Conservation (phyloP, 2,329 filamentous ascomycete species). For the Aspergillus fumigatiaffinis region DNA sequence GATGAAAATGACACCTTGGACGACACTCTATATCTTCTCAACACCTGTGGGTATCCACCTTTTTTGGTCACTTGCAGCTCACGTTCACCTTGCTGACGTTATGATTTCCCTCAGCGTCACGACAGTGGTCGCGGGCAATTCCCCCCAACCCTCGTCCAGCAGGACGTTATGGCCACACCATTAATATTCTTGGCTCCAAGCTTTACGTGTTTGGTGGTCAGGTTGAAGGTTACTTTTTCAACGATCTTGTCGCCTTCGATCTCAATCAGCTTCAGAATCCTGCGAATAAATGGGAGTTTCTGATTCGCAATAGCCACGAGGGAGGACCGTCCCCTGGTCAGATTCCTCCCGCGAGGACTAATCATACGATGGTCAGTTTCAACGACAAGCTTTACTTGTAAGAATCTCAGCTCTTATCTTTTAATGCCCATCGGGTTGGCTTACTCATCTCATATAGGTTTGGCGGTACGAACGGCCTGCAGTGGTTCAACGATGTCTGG, state of each 20-base stretch:
- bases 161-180: slow-evolving; percentile 89
- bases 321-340: slow-evolving; percentile 56
- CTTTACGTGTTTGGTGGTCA: slow-evolving; percentile 98
- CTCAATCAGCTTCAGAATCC: slow-evolving; percentile 90
- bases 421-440: not conserved
- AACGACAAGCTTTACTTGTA: slow-evolving; percentile 93
- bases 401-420: slow-evolving; percentile 35
- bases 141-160: slow-evolving; percentile 81
- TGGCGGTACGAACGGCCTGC: slow-evolving; percentile 89
- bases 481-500: slow-evolving; percentile 99
- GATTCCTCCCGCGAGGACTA: slow-evolving; percentile 84
- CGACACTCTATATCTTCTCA: slow-evolving; percentile 92
- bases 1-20: slow-evolving; percentile 88
- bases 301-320: slow-evolving; percentile 69
- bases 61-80: slow-evolving; percentile 10
- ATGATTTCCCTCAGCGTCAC: slow-evolving; percentile 63
- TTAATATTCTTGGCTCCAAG: slow-evolving; percentile 95
- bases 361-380: slow-evolving; percentile 87
- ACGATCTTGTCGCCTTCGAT: slow-evolving; percentile 92
- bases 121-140: slow-evolving; percentile 94
- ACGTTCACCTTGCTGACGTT: slow-evolving; percentile 1
- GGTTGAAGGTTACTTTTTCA: slow-evolving; percentile 97
- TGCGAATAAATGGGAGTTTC: slow-evolving; percentile 87
- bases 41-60: slow-evolving; percentile 74
- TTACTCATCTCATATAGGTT: slow-evolving; percentile 57